A percentile compares a stretch with the other conserved stretches of the same genome.
Conservation (phyloP, 2,329 filamentous ascomycete species). For the Colletotrichum agaves region DNA sequence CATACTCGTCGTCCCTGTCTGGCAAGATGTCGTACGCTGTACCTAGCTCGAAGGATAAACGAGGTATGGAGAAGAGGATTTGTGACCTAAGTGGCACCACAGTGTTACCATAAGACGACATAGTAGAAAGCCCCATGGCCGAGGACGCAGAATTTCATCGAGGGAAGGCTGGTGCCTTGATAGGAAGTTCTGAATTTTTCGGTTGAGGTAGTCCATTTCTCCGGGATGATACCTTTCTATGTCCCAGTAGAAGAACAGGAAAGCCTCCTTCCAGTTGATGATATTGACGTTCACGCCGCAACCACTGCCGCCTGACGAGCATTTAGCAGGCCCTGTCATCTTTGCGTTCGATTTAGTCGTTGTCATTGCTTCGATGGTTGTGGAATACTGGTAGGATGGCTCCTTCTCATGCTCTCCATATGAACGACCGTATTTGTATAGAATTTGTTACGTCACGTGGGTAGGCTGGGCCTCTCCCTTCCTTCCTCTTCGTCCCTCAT, state of each 20-base stretch:
- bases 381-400: no score
- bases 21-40: slow-evolving; percentile 1
- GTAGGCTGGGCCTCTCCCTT: no score
- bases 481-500: no score
- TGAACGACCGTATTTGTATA: no score
- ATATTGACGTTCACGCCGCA: background rate
- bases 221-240: background rate
- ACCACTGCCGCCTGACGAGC: no score
- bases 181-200: background rate
- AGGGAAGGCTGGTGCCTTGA: background rate
- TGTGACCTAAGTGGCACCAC: background rate
- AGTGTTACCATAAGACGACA: slow-evolving; percentile 1
- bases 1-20: background rate
- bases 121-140: background rate
- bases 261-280: slow-evolving; percentile 25
- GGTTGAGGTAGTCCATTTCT: background rate
- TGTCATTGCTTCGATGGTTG: no score
- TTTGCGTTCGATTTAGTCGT: no score
- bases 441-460: no score
- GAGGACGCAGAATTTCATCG: background rate
- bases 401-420: no score
- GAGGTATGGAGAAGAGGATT: background rate
- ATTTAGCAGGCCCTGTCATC: no score
- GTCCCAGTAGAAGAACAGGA: slow-evolving; percentile 31
- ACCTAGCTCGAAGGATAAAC: no score